Percentiles rank a stretch among this genome's conserved stretches.
Conservation (phyloP, 805 yeast species). For the Myxozyma mucilagina region DNA sequence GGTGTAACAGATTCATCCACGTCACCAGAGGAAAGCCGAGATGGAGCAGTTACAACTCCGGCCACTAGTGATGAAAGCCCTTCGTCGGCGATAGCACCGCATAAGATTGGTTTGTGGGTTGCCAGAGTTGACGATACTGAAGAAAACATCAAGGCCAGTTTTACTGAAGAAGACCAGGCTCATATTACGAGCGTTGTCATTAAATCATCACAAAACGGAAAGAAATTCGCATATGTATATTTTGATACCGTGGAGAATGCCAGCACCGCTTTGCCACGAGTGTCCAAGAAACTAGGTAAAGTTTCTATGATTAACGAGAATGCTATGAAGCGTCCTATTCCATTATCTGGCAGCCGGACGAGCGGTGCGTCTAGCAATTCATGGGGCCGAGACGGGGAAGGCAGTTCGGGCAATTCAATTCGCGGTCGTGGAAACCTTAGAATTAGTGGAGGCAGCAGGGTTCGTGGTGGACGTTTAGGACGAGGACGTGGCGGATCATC, state of each 20-base stretch:
- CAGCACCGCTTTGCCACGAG: slow-evolving; percentile 19
- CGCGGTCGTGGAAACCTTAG: neutral
- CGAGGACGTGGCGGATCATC: slow-evolving; percentile 7
- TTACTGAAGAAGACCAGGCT: slow-evolving; percentile 40
- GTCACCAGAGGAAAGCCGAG: slow-evolving; percentile 3
- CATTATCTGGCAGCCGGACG: neutral
- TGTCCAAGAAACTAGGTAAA: slow-evolving; percentile 21
- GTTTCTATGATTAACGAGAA: slow-evolving; percentile 21
- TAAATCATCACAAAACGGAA: slow-evolving; percentile 36
- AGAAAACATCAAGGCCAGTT: slow-evolving; percentile 38
- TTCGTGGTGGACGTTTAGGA: slow-evolving; percentile 9
- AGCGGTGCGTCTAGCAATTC: neutral
- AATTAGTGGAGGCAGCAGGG: slow-evolving; percentile 8
- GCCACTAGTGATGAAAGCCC: slow-evolving; percentile 6
- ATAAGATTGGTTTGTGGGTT: slow-evolving; percentile 44
- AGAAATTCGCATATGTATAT: slow-evolving; percentile 42
- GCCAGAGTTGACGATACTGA: slow-evolving; percentile 41
- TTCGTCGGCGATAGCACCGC: neutral
- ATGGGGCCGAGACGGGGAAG: neutral
- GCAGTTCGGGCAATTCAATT: neutral
- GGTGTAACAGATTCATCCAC: neutral
- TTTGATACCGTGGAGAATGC: slow-evolving; percentile 41
- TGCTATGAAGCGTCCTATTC: neutral
- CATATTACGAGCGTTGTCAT: slow-evolving; percentile 38
- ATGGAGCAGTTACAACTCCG: neutral